A percentile compares a stretch with the other conserved stretches of the same genome.
These are phyloP conservation scores for Colletotrichum kahawae DNA, from an alignment of 2,329 filamentous ascomycete genomes.

Conservation along the genomic window DNA sequence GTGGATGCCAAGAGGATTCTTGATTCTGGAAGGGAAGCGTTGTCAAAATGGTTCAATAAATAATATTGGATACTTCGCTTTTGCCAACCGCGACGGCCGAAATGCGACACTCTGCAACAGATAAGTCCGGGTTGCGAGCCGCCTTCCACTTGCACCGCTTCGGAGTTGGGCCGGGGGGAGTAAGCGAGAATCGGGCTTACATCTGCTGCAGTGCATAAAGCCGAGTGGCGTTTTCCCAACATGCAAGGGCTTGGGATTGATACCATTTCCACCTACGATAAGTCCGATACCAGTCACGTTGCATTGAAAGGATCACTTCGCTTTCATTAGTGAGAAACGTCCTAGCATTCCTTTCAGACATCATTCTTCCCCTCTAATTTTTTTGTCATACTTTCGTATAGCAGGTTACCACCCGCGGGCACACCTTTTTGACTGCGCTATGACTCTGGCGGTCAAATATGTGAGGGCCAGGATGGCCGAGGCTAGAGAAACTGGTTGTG, in stretches of 20 bases:
- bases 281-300: background rate
- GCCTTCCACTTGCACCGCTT: background rate
- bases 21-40: background rate
- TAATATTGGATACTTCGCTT: background rate
- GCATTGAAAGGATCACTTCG: background rate
- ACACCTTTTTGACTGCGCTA: background rate
- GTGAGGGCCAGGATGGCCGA: background rate
- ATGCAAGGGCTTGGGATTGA: background rate
- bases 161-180: background rate
- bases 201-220: background rate
- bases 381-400: background rate
- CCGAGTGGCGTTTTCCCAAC: background rate
- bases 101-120: background rate
- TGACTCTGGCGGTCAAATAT: background rate
- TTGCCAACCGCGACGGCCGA: background rate
- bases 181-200: background rate
- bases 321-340: background rate
- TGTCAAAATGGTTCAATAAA: background rate
- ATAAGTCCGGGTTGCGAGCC: background rate
- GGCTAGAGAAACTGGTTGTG: background rate
- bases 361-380: background rate
- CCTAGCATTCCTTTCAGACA: background rate
- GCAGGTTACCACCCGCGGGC: background rate
- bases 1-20: background rate
- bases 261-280: background rate